A percentile compares a stretch with the other conserved stretches of the same genome.
Conservation (phyloP, 139 green algal species). For the Chlamydomonas schloesseri region DNA sequence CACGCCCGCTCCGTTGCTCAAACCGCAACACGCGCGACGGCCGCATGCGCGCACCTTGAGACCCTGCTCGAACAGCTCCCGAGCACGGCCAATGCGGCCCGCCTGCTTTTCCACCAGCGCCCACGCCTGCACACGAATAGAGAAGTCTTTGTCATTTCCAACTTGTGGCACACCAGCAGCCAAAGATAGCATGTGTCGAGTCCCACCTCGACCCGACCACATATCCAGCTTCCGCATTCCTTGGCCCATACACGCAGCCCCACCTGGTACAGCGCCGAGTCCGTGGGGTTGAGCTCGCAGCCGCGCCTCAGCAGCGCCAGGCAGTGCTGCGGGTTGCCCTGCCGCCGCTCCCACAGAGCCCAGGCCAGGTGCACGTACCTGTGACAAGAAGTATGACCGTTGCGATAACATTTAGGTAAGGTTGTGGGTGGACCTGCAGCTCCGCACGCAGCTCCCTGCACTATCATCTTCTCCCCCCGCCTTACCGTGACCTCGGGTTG, state of each 20-base stretch:
- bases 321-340: conserved; percentile 74
- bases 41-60: conserved; percentile 31
- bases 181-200: no score
- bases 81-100: conserved; percentile 70
- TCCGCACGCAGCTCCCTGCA: no score
- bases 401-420: no score
- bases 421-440: no score
- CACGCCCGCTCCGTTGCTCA: no score
- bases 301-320: conserved; percentile 83
- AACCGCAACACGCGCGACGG: no score
- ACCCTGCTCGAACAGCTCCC: conserved; percentile 78
- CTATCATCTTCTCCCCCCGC: no score
- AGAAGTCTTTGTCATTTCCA: no score
- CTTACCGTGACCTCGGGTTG: conserved; percentile 62
- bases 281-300: conserved; percentile 80
- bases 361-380: conserved; percentile 85
- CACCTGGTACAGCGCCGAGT: conserved; percentile 90
- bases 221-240: no score
- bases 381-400: neutral
- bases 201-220: no score
- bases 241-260: no score
- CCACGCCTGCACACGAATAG: conserved; percentile 66
- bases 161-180: no score
- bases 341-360: conserved; percentile 81
- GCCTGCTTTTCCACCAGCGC: conserved; percentile 80